Base-by-base conservation (phyloP, 106 monocot species). In the Phalaenopsis equestris region DNA sequence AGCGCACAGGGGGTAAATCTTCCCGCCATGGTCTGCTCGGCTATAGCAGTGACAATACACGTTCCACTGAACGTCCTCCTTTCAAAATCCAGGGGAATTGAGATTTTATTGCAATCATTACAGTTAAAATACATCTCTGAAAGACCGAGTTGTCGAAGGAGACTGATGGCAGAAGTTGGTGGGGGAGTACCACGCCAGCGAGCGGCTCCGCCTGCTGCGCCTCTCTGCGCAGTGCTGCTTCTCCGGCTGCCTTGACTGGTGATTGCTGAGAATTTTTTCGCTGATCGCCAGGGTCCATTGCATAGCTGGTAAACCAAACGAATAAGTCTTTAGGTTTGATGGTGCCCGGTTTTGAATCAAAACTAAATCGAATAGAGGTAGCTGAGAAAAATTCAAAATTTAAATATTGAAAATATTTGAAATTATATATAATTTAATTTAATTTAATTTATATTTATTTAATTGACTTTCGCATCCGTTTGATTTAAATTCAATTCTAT, bases 1-100 rank as follows among this genome's bases (percentile, higher is more conserved):
- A 92, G 84, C 84, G 79, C 87, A 41, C 91, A 92, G 55, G 89
- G 85, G 23, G 73, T 79, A 14, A 89, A 85, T 6, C 43, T 92
- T 8, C 91, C 91, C 0, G 86, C 79, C 24, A 68, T 92, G 37
- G 61, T 85, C 68, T 75, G 89, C 82, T 85, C 75, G 1, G 75
- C 36, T 16, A 15, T 45, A 9, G 76, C 18, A 7, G 15, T 77
- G 41, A 16, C 9, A 8, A 11, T 11, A 10, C 30, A 73, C 3
- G 2, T 49, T 21, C 55, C 38, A 30, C 15, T 23, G 18, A 76
- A n/a, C n/a, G 11, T 72, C n/a, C 7, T 80, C 9, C 79, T 80
- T 45, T 76, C 83, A 58, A 67, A 46, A 41, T 5, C 17, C 18
- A 18, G 57, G n/a, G 36, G 48, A 6, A 23, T 37, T 15, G 30